A percentile compares a stretch with the other conserved stretches of the same genome.
Evolutionary conservation across 768 basidiomycete species (phyloP).

Genomic region (Cubamyces sp.): DNA sequence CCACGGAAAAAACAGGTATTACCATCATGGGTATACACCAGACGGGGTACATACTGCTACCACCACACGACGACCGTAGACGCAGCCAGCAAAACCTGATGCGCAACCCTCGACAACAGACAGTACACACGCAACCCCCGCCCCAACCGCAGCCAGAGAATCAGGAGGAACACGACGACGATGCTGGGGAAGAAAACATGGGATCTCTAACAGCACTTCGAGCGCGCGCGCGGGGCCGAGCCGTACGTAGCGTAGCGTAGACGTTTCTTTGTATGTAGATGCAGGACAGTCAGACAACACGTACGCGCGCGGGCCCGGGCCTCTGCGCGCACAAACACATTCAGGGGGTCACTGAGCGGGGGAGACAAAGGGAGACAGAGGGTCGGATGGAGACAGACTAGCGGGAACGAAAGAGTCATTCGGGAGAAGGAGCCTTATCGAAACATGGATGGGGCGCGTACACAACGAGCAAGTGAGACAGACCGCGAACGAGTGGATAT

Average conservation of each 20-base stretch:
- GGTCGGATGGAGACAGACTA: neutral
- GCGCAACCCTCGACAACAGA: constrained; percentile 13
- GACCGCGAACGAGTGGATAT: constrained; percentile 21
- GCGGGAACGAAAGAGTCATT: neutral
- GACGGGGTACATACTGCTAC: constrained; percentile 21
- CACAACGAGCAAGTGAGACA: constrained; percentile 6
- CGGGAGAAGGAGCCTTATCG: neutral
- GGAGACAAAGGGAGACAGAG: neutral
- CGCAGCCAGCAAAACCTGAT: constrained; percentile 1
- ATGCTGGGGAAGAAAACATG: constrained; percentile 2
- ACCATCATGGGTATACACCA: constrained; percentile 27
- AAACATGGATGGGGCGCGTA: constrained; percentile 10
- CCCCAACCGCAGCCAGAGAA: constrained; percentile 1
- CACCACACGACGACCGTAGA: constrained; percentile 2
- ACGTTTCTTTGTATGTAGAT: constrained; percentile 12
- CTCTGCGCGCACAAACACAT: constrained; percentile 1
- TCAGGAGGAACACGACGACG: neutral
- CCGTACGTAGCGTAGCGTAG: constrained; percentile 9
- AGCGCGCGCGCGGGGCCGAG: too few relatives aligned
- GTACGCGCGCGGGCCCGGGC: neutral
- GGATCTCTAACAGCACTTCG: neutral
- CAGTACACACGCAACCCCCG: neutral
- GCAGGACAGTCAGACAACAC: constrained; percentile 8
- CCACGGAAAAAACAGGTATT: constrained; percentile 11
- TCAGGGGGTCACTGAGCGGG: neutral